A percentile compares a stretch with the other conserved stretches of the same genome.
phyloP scores from a whole-genome alignment of 2,329 filamentous ascomycete species.

The Ceratocystis albifundus region DNA sequence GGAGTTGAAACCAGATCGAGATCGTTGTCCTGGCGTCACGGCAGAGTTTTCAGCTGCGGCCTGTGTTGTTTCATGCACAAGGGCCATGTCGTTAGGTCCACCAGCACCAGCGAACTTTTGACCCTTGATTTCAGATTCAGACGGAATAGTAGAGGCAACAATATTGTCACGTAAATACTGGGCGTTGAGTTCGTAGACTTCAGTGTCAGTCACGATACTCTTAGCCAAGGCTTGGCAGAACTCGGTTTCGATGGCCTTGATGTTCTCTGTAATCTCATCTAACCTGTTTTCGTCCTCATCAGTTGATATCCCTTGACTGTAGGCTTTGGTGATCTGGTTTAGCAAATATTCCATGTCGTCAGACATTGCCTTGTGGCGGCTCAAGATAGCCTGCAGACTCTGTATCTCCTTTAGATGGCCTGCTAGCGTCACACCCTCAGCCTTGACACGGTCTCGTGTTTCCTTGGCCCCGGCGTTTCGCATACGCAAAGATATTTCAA shows the following conservation, averaged over 20 bases:
- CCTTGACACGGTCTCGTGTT: constrained; percentile 38
- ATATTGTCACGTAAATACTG: constrained; percentile 12
- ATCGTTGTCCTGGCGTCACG: neutral
- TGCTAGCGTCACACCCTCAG: constrained; percentile 38
- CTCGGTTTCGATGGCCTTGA: constrained; percentile 26
- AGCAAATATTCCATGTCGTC: constrained; percentile 38
- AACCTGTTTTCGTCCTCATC: constrained; percentile 41
- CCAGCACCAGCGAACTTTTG: neutral
- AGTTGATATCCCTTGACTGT: constrained; percentile 41
- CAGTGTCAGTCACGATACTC: constrained; percentile 14
- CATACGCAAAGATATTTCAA: constrained; percentile 36
- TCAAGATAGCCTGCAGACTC: constrained; percentile 33
- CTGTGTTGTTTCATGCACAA: neutral
- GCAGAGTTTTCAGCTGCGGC: neutral
- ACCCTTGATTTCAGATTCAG: neutral
- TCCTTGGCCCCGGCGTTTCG: constrained; percentile 35
- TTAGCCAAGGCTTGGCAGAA: constrained; percentile 15
- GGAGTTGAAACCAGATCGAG: neutral
- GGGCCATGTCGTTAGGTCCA: neutral
- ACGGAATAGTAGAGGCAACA: constrained; percentile 17
- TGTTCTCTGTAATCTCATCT: constrained; percentile 37
- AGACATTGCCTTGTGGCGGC: constrained; percentile 34
- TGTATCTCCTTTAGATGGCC: constrained; percentile 38
- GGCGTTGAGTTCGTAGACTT: constrained; percentile 12
- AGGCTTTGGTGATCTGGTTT: constrained; percentile 39